phyloP scores from a whole-genome alignment of 192 early-diverging fungal genomes.

The Martensiomyces pterosporus region DNA sequence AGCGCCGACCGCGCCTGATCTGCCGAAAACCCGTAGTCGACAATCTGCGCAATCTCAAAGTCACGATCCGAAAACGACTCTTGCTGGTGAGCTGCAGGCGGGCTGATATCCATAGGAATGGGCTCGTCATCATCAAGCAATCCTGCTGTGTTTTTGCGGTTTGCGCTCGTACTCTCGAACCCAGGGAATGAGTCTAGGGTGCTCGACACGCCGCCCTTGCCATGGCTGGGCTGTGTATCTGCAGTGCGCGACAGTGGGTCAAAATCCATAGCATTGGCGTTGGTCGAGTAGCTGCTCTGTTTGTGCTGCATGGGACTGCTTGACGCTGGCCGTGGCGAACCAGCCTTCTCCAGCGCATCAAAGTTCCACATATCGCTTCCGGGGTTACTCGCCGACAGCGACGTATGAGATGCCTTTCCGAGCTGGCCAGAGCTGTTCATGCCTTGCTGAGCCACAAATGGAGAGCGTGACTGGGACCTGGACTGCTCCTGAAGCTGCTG shows the following conservation, averaged over 20 bases:
- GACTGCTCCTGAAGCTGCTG: conserved; percentile 32
- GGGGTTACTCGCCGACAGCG: not conserved
- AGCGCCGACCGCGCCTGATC: conserved; percentile 65
- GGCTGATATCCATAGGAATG: conserved; percentile 23
- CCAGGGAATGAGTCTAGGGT: not conserved
- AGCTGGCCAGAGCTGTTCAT: conserved; percentile 2
- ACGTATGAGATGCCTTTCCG: conserved; percentile 12
- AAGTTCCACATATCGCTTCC: conserved; percentile 41
- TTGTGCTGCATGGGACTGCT: conserved; percentile 16
- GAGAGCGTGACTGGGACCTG: conserved; percentile 19
- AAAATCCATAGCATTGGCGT: conserved; percentile 39
- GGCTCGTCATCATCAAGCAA: conserved; percentile 30
- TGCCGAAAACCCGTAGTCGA: conserved; percentile 74
- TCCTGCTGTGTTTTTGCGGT: not conserved
- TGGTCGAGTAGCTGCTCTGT: no score
- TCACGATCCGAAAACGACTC: conserved; percentile 33
- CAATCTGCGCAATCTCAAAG: conserved; percentile 66
- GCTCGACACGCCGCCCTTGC: no score
- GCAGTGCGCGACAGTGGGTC: conserved; percentile 15
- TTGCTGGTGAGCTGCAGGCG: not conserved
- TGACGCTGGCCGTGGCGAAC: conserved; percentile 12
- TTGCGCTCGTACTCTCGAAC: conserved; percentile 8
- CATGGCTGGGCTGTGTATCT: not conserved
- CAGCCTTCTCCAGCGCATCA: conserved; percentile 34
- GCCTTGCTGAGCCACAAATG: conserved; percentile 14